Conservation (phyloP, 805 yeast genomes). For the Vanderwaltozyma polyspora region DNA sequence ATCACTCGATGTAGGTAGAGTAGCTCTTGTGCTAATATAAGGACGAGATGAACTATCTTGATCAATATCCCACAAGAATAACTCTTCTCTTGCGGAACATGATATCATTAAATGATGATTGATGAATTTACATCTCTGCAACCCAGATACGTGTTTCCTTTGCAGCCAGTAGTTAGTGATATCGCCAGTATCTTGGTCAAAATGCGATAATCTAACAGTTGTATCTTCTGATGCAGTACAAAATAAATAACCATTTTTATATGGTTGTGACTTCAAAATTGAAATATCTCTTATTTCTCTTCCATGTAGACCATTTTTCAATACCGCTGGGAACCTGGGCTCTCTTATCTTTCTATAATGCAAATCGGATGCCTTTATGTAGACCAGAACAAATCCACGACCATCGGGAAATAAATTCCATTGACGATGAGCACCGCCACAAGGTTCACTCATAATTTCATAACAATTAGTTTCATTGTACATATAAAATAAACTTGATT, state of each 20-base stretch:
- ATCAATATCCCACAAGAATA: conserved; percentile 63
- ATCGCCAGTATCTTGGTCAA: conserved; percentile 29
- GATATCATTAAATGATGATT: conserved; percentile 38
- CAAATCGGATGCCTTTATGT: conserved; percentile 46
- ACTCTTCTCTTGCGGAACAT: conserved; percentile 81
- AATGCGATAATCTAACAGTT: conserved; percentile 46
- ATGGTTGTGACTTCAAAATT: conserved; percentile 29
- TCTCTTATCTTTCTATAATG: conserved; percentile 28
- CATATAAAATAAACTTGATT: conserved; percentile 62
- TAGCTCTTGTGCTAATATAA: conserved; percentile 37
- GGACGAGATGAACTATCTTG: conserved; percentile 29
- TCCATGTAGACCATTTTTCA: conserved; percentile 73
- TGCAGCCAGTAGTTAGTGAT: conserved; percentile 46
- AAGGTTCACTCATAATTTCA: conserved; percentile 56
- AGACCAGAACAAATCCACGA: conserved; percentile 36
- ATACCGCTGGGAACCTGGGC: conserved; percentile 20
- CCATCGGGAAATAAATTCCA: conserved; percentile 47
- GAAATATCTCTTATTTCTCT: conserved; percentile 76
- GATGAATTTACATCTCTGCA: conserved; percentile 62
- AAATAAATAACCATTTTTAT: conserved; percentile 31
- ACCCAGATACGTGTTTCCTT: conserved; percentile 79
- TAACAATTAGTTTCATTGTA: conserved; percentile 73
- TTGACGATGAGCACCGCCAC: conserved; percentile 87
- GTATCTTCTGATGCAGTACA: conserved; percentile 89
- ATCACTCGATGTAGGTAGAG: conserved; percentile 43